phyloP scores from a whole-genome alignment of 2,329 filamentous ascomycete species.

The Thelonectria discophora region DNA sequence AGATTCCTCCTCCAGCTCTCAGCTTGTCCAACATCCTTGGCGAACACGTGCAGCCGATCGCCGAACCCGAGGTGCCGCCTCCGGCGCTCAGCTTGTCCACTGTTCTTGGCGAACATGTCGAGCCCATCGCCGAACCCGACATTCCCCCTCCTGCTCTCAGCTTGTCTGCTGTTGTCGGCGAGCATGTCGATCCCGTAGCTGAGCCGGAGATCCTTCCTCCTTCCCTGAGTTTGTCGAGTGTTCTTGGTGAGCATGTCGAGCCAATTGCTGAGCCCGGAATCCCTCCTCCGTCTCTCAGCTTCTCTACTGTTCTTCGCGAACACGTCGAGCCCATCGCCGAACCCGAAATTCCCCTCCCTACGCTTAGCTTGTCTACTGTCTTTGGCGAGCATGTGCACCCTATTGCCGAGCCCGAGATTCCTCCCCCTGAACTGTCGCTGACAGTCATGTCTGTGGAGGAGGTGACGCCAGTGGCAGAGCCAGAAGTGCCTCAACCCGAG shows the following conservation, averaged over 20 bases:
- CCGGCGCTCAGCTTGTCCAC: conserved; percentile 50
- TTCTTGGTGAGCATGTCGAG: conserved; percentile 41
- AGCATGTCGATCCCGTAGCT: conserved; percentile 43
- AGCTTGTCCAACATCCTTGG: conserved; percentile 45
- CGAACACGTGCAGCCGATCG: conserved; percentile 52
- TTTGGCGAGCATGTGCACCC: conserved; percentile 38
- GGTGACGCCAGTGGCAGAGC: conserved; percentile 37
- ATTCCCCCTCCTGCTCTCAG: conserved; percentile 39
- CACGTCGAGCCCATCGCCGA: conserved; percentile 43
- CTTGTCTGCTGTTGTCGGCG: conserved; percentile 39
- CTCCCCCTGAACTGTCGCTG: conserved; percentile 3
- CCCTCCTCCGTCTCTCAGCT: conserved; percentile 37
- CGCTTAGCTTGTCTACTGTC: conserved; percentile 41
- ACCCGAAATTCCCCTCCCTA: conserved; percentile 37
- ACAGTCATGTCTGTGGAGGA: background rate
- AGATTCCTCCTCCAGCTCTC: conserved; percentile 4
- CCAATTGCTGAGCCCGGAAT: conserved; percentile 42
- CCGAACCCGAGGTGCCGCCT: conserved; percentile 48
- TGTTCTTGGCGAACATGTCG: conserved; percentile 48
- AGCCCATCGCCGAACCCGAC: conserved; percentile 43
- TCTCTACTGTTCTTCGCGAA: conserved; percentile 42
- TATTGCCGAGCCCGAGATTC: conserved; percentile 5
- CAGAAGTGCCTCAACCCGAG: conserved; percentile 33
- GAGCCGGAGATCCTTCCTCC: conserved; percentile 38
- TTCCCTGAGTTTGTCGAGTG: conserved; percentile 38